Base-by-base conservation (phyloP, 208 protist genomes). In the Crithidia fasciculata region DNA sequence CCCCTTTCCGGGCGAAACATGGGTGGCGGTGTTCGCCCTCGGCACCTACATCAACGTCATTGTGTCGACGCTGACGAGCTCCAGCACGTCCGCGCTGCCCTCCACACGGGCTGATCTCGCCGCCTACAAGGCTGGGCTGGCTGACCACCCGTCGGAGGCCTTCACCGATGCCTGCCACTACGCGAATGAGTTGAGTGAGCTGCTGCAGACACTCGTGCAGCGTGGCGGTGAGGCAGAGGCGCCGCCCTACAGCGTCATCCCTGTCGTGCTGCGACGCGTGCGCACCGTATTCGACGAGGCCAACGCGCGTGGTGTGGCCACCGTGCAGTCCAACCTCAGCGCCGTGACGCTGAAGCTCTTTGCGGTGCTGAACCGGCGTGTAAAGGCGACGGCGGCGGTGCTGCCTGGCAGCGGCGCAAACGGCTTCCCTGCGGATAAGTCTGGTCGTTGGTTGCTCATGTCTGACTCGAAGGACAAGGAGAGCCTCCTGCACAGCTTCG, bases 41-140 rank as follows among this genome's bases (percentile, higher is more conserved):
- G 90, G 87, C 41, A 82, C 78, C 28, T 84, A 92, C 62, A 54
- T 93, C 18, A 95, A 95, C 72, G 60, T 79, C 58, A 77, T 95
- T 8, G 5, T 83, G 19, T 74, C 65, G 15, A 43, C 85, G 6
- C 39, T 87, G 16, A 16, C 45, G 4, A 44, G 36, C 6, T 36
- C 45, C 6, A 49, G 8, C 16, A 63, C 18, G 36, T 2, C 49
- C 36, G 12, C 52, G 16, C 37, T 43, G 52, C 15, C 56, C 10
- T 61, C 52, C 28, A n/a, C 63, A 5, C 49, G 40, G 19, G n/a
- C 54, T 5, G 54, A 84, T 13, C 65, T 84, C 6, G 68, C 63
- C 2, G 59, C 55, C 9, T 87, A 85, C 74, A 76, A 78, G n/a
- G 76, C 69, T 3, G 77, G 69, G 2, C 36, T 86, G 47, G 67